These are phyloP conservation scores for Echria macrotheca DNA, from an alignment of 495 filamentous ascomycete genomes.

Conservation along the genomic window DNA sequence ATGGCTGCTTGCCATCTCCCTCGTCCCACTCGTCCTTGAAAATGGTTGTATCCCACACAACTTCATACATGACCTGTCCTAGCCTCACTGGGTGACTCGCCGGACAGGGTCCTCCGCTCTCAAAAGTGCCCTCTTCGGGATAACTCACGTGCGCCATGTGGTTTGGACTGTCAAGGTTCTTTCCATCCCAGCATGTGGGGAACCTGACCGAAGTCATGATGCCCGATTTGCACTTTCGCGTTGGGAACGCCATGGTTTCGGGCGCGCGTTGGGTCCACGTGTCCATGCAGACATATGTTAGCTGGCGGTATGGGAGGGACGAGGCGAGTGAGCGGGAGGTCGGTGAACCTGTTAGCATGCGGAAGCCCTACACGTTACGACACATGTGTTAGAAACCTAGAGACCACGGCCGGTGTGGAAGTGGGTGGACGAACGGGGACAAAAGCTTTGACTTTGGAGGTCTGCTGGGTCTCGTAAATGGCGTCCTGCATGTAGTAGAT, in stretches of 20 bases:
- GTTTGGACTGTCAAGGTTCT: slow-evolving; percentile 27
- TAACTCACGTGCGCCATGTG: slow-evolving; percentile 37
- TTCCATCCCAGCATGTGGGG: slow-evolving; percentile 25
- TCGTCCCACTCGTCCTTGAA: slow-evolving; percentile 37
- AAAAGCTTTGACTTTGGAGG: slow-evolving; percentile 22
- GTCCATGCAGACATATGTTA: slow-evolving; percentile 24
- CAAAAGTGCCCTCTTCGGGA: slow-evolving; percentile 15
- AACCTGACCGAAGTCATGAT: slow-evolving; percentile 38
- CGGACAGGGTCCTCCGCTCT: slow-evolving; percentile 26
- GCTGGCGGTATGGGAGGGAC: slow-evolving; percentile 25
- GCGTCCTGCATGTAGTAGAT: slow-evolving; percentile 37
- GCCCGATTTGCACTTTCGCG: slow-evolving; percentile 21
- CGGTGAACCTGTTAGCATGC: slow-evolving; percentile 24
- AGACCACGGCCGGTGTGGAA: no score
- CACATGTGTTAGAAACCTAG: no score
- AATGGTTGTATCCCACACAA: slow-evolving; percentile 36
- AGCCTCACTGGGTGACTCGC: slow-evolving; percentile 27
- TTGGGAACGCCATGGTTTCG: slow-evolving; percentile 28
- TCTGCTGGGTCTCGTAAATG: slow-evolving; percentile 7
- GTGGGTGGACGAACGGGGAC: slow-evolving; percentile 8
- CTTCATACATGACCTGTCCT: slow-evolving; percentile 36
- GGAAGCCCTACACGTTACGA: slow-evolving; percentile 21
- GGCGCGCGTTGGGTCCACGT: slow-evolving; percentile 23
- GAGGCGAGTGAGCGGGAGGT: slow-evolving; percentile 23
- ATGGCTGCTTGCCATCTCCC: slow-evolving; percentile 38